Evolutionary conservation across 1,284 basidiomycete species (phyloP).

Genomic region (Cryptococcus sp.): DNA sequence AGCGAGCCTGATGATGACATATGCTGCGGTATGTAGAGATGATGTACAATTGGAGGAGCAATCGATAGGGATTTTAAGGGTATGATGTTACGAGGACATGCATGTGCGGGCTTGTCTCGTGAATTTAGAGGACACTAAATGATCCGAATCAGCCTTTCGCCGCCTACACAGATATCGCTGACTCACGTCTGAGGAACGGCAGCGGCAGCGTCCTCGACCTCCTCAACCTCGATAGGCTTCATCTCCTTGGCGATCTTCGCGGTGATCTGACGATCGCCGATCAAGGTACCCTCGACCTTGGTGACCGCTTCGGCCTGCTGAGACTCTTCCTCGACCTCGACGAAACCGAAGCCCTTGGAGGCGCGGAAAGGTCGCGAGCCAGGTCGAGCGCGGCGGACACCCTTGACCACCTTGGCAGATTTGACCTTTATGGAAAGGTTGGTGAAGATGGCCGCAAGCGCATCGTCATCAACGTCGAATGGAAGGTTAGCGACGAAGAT

Average conservation of each 20-base stretch:
- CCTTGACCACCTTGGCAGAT: slow-evolving; percentile 75
- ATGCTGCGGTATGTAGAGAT: too few species aligned
- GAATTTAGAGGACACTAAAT: too few species aligned
- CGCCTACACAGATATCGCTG: too few species aligned
- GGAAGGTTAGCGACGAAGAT: slow-evolving; percentile 94
- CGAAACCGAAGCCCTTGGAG: slow-evolving; percentile 92
- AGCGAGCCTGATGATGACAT: too few species aligned
- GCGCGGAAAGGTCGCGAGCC: slow-evolving; percentile 52
- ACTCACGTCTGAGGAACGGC: neutral
- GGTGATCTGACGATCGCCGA: slow-evolving; percentile 74
- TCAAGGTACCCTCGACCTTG: slow-evolving; percentile 75
- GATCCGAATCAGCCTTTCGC: too few species aligned
- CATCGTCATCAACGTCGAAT: slow-evolving; percentile 81
- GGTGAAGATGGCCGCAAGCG: slow-evolving; percentile 73
- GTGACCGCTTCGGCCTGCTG: slow-evolving; percentile 81
- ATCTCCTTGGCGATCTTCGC: slow-evolving; percentile 74
- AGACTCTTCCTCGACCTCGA: slow-evolving; percentile 79
- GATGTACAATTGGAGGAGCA: too few species aligned
- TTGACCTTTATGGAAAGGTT: slow-evolving; percentile 75
- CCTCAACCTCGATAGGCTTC: slow-evolving; percentile 43
- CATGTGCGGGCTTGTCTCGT: too few species aligned
- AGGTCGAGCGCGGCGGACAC: slow-evolving; percentile 68
- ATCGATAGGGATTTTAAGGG: too few species aligned
- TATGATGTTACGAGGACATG: too few species aligned
- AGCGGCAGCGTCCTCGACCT: slow-evolving; percentile 20